phyloP scores from a whole-genome alignment of 129 eudicot genomes.

The Centaurea solstitialis region DNA sequence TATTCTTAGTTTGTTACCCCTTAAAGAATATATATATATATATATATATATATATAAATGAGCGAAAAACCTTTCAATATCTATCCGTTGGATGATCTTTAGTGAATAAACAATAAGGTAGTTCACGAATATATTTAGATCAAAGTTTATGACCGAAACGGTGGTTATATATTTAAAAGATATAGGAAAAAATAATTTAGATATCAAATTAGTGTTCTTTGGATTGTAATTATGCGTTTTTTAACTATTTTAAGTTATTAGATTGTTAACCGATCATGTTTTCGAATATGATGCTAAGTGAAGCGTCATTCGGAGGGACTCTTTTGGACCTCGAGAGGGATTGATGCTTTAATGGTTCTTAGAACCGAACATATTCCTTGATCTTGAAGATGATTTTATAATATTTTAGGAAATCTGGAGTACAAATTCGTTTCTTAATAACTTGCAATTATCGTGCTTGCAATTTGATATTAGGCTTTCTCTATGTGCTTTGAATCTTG shows the following conservation, averaged over 20 bases:
- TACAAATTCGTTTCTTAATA: neutral
- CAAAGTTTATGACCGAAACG: neutral
- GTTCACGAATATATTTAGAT: neutral
- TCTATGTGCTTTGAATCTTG: neutral
- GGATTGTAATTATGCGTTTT: neutral
- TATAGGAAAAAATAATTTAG: too few relatives aligned
- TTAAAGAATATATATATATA: too few relatives aligned
- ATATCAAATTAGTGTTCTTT: too few relatives aligned
- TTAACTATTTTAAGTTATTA: neutral
- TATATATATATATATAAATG: too few relatives aligned
- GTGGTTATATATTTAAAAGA: too few relatives aligned
- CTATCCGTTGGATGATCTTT: neutral
- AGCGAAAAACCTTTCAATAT: neutral
- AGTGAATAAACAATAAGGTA: neutral
- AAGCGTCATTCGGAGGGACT: neutral
- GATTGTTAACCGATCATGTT: neutral
- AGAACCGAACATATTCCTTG: neutral
- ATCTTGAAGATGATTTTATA: neutral
- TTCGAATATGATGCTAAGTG: constrained; percentile 10
- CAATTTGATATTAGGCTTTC: neutral
- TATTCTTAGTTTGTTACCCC: too few relatives aligned
- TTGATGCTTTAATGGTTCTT: neutral
- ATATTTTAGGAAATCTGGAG: neutral
- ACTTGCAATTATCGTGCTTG: neutral
- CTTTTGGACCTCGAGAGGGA: constrained; percentile 4